phyloP scores from a whole-genome alignment of 306 rosid species.

The Rosa multiflora region DNA sequence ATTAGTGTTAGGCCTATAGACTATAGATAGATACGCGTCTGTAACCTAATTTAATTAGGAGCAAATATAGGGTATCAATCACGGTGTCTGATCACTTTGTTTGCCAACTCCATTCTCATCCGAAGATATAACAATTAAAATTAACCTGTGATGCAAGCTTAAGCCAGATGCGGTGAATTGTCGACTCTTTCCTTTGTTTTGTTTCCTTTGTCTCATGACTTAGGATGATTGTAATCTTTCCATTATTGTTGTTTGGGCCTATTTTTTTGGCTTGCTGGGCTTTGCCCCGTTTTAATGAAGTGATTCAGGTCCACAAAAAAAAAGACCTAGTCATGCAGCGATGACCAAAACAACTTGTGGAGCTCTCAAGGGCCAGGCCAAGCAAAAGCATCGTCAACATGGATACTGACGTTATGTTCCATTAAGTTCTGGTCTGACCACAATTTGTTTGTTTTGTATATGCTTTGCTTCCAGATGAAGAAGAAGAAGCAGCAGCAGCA shows the following conservation, averaged over 20 bases:
- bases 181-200: background rate
- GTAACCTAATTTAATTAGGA: background rate
- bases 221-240: too few relatives aligned
- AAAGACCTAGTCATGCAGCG: background rate
- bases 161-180: conserved; percentile 10
- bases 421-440: background rate
- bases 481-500: background rate
- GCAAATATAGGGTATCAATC: background rate
- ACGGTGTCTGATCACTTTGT: background rate
- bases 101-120: background rate
- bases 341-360: background rate
- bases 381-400: background rate
- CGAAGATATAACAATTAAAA: background rate
- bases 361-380: background rate
- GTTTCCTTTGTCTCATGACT: too few relatives aligned
- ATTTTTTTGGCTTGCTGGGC: too few relatives aligned
- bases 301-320: too few relatives aligned
- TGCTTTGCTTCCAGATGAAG: background rate
- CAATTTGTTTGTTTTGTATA: background rate
- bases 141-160: background rate
- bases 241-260: too few relatives aligned
- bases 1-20: background rate
- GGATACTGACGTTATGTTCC: background rate
- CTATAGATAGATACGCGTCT: background rate
- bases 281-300: too few relatives aligned